Base-by-base conservation (phyloP, 495 filamentous ascomycete genomes). In the Xylaria venustula region DNA sequence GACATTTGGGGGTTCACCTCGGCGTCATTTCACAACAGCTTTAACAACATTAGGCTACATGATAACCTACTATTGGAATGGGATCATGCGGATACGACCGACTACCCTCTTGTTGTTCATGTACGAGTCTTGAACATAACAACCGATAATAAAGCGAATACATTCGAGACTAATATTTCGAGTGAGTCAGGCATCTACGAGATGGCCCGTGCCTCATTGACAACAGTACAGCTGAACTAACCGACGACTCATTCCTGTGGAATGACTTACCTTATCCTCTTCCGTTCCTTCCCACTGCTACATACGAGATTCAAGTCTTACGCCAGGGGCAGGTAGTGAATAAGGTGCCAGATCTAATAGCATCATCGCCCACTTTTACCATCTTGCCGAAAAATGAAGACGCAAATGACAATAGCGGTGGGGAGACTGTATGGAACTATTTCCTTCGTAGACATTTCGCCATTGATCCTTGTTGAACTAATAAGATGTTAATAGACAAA, bases 251-350 rank as follows among this genome's bases (percentile, higher is more conserved):
- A 17, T 78, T 66, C 55, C 44, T 61, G 0, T 79, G 77, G 77
- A 57, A 63, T 9, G 66, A 61, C 23, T 60, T 70, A 17, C 77
- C 77, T 7, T 77, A 68, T 37, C 77, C 77, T 5, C 67, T 79
- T 2, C 70, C 67, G 0, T 73, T 72, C 66, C 37, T 75, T 41
- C 44, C 61, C 19, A 62, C 61, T 5, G 75, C 75, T 2, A 59
- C 71, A 42, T 79, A 79, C 25, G 67, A 77, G 58, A 60, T 79
- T 49, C 71, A 77, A 52, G 41, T 78, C 20, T 61, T 68, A 54
- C 58, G 58, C 57, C 66, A 63, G 14, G 47, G 51, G 11, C 53
- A 28, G 48, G 58, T n/a, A 14, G 60, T 30, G 32, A 40, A 58
- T 32, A 57, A 45, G 14, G 11, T 36, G 7, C 62, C 56, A 20